Evolutionary conservation across 352 stramenopile genomes (phyloP).

Genomic region (Globisporangium mamillatum): DNA sequence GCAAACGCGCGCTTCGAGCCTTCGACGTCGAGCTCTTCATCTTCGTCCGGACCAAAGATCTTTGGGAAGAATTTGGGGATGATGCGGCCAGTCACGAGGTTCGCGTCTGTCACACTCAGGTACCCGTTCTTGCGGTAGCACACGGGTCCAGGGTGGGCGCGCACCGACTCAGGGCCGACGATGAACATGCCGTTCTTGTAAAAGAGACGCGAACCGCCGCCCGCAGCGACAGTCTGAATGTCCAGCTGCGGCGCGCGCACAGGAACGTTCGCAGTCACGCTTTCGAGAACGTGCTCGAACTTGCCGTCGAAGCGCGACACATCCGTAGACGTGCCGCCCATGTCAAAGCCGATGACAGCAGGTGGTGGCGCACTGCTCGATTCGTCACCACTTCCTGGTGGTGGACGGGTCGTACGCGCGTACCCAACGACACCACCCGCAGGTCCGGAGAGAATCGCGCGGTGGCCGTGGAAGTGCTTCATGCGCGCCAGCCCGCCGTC

Average conservation of each 20-base stretch:
- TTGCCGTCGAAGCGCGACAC: slow-evolving; percentile 96
- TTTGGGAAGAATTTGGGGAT: slow-evolving; percentile 96
- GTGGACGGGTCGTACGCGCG: slow-evolving; percentile 88
- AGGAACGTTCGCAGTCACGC: slow-evolving; percentile 96
- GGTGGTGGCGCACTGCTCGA: slow-evolving; percentile 23
- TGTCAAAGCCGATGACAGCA: slow-evolving; percentile 97
- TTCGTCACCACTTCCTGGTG: slow-evolving; percentile 28
- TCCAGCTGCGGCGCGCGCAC: slow-evolving; percentile 98
- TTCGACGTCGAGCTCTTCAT: slow-evolving; percentile 95
- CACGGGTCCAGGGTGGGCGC: slow-evolving; percentile 94
- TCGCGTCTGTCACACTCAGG: slow-evolving; percentile 98
- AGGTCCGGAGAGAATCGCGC: slow-evolving; percentile 92
- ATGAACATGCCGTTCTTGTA: slow-evolving; percentile 97
- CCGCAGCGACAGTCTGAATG: slow-evolving; percentile 98
- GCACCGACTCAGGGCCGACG: slow-evolving; percentile 96
- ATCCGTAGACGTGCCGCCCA: slow-evolving; percentile 98
- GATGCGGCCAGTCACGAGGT: slow-evolving; percentile 97
- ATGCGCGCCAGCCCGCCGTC: slow-evolving; percentile 97
- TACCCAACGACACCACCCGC: slow-evolving; percentile 97
- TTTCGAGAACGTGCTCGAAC: slow-evolving; percentile 98
- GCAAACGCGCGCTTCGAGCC: slow-evolving; percentile 92
- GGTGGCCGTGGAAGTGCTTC: slow-evolving; percentile 91
- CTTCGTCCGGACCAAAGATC: slow-evolving; percentile 98
- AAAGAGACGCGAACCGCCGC: slow-evolving; percentile 95
- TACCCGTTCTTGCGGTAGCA: slow-evolving; percentile 98